Base-by-base conservation (phyloP, 768 basidiomycete genomes). In the Podaxis sp. region DNA sequence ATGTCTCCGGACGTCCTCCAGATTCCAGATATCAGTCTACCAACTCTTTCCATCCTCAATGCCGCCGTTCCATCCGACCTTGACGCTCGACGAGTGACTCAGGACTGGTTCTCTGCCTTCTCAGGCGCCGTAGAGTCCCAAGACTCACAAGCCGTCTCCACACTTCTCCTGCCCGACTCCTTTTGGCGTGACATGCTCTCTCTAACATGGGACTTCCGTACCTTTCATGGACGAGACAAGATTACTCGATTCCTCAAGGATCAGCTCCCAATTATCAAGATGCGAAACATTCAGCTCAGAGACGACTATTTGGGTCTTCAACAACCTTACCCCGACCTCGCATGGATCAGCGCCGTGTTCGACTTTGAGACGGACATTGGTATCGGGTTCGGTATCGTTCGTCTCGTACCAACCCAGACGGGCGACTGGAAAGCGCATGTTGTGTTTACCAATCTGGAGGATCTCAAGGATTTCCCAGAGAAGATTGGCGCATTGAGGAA, bases 201-300 rank as follows among this genome's bases (percentile, higher is more conserved):
- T 1, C 69, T 86, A 49, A 86, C 86, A 1, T 84, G 80, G 78
- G 77, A 82, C 66, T 77, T 87, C 65, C 78, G 82, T 3, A 82
- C 83, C 1, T 78, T 86, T 65, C 68, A 72, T 4, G 75, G 77
- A 0, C 69, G 63, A 26, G 55, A 71, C 22, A 66, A 74, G 19
- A 77, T 85, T 67, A 71, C 57, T n/a, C 61, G 63, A 24, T 76
- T 84, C 65, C 74, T 84, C 52, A 64, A 64, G 1, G 77, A 78
- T 39, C 77, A 78, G 40, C 72, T 83, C 15, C 59, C 72, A 0
- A 40, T 44, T 2, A 68, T 77, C 57, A 73, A 73, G 6, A 64
- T 76, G 6, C 70, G 67, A 40, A 69, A 69, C n/a, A 71, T 72
- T 51, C 70, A 68, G 42, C 68, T 79, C 11, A 66, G 48, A 2